A percentile compares a stretch with the other conserved stretches of the same genome.
Conservation (phyloP, 1,284 basidiomycete genomes). For the Trichosporon faecale region DNA sequence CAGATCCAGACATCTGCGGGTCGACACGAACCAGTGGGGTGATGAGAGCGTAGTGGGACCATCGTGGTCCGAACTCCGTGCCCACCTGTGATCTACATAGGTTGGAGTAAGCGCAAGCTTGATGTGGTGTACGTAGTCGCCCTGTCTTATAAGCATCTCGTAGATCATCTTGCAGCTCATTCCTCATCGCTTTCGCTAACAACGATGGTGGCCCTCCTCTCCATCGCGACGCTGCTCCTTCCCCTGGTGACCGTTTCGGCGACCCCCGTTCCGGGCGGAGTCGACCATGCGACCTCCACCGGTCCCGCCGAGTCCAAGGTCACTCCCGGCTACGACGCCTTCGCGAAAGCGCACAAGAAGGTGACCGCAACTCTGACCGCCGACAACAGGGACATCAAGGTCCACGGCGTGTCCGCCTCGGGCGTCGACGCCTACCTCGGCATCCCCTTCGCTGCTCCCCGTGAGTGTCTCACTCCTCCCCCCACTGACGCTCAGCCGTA, state of each 20-base stretch:
- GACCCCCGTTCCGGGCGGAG: background rate
- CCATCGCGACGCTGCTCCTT: background rate
- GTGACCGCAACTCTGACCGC: background rate
- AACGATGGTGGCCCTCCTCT: background rate
- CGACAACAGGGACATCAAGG: background rate
- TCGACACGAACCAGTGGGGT: too few species aligned
- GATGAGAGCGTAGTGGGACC: too few species aligned
- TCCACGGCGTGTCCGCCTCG: background rate
- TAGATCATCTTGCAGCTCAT: background rate
- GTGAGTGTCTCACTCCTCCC: background rate
- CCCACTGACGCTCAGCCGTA: constrained; percentile 53
- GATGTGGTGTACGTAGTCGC: background rate
- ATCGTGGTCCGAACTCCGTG: too few species aligned
- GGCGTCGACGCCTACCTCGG: constrained; percentile 16
- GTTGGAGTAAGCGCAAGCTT: too few species aligned
- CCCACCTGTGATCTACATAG: too few species aligned
- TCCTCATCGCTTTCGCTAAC: background rate
- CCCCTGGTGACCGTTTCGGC: background rate
- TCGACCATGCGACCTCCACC: background rate
- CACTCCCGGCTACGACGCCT: background rate
- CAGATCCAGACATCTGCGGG: too few species aligned
- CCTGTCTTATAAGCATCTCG: background rate
- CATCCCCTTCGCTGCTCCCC: constrained; percentile 19
- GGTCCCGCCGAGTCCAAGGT: background rate
- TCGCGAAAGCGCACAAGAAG: background rate